Conservation (phyloP, 2,329 filamentous ascomycete genomes). For the Clarireedia paspali region DNA sequence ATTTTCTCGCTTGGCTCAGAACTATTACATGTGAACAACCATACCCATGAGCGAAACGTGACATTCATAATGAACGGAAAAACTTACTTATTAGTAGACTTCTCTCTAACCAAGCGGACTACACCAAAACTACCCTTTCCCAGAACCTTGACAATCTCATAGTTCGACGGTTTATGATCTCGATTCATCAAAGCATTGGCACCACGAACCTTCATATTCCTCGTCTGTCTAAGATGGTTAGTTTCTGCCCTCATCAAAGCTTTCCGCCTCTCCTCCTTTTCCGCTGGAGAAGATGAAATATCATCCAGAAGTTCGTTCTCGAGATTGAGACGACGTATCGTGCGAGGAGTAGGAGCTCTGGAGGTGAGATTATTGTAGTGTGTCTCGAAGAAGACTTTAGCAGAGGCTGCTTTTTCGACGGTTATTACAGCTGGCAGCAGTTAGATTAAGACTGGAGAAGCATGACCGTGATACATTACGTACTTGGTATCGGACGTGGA, state of each 20-base stretch:
- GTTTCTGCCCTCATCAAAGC: conserved; percentile 62
- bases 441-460: background rate
- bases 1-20: conserved; percentile 43
- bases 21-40: background rate
- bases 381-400: conserved; percentile 81
- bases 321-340: conserved; percentile 52
- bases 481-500: conserved; percentile 25
- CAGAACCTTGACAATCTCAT: conserved; percentile 72
- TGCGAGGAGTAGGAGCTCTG: conserved; percentile 47
- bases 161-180: conserved; percentile 53
- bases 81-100: conserved; percentile 23
- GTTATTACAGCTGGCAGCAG: conserved; percentile 38
- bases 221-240: conserved; percentile 64
- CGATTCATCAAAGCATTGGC: conserved; percentile 29
- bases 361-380: conserved; percentile 67
- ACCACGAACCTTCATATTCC: conserved; percentile 60
- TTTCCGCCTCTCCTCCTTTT: conserved; percentile 45
- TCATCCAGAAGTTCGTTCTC: conserved; percentile 54
- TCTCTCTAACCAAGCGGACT: conserved; percentile 76
- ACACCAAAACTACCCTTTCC: conserved; percentile 94
- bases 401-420: conserved; percentile 69
- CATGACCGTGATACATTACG: background rate
- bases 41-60: background rate
- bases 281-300: conserved; percentile 32
- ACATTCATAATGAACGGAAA: background rate